These are phyloP conservation scores for Xylaria polymorpha DNA, from an alignment of 2,329 filamentous ascomycete species.

Conservation along the genomic window DNA sequence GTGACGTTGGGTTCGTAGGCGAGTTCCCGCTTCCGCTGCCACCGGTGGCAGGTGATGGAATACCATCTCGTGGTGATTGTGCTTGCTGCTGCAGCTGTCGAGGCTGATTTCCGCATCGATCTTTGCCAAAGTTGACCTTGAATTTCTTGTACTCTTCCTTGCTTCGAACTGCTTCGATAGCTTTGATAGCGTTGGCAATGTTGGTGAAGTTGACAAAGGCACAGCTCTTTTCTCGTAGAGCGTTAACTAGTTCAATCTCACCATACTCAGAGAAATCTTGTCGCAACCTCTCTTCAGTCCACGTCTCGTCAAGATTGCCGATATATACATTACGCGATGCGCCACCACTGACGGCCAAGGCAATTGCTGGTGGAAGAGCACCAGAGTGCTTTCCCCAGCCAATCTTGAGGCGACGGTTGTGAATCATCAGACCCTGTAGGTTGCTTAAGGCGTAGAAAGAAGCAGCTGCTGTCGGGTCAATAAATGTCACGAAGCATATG, in stretches of 20 bases:
- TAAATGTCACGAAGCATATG: slow-evolving; percentile 99
- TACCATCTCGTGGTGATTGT: slow-evolving; percentile 74
- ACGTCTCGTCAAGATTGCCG: slow-evolving; percentile 95
- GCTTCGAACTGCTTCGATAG: slow-evolving; percentile 93
- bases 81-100: slow-evolving; percentile 80
- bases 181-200: slow-evolving; percentile 99
- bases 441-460: slow-evolving; percentile 99
- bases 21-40: slow-evolving; percentile 70
- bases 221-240: slow-evolving; percentile 97
- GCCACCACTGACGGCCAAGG: slow-evolving; percentile 93
- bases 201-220: slow-evolving; percentile 99
- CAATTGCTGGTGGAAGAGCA: slow-evolving; percentile 93
- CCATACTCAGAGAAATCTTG: slow-evolving; percentile 98
- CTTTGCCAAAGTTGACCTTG: slow-evolving; percentile 99
- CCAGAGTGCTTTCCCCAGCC: slow-evolving; percentile 99
- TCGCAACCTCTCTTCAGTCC: slow-evolving; percentile 94
- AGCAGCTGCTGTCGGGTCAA: slow-evolving; percentile 95
- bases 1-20: slow-evolving; percentile 66
- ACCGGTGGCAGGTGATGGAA: slow-evolving; percentile 68
- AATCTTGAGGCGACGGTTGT: slow-evolving; percentile 97
- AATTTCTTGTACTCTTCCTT: slow-evolving; percentile 98
- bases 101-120: slow-evolving; percentile 95
- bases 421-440: slow-evolving; percentile 97
- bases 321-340: slow-evolving; percentile 99
- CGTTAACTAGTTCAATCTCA: slow-evolving; percentile 97